These are phyloP conservation scores for Aspergillus clavatus DNA, from an alignment of 2,329 filamentous ascomycete species.

Conservation along the genomic window DNA sequence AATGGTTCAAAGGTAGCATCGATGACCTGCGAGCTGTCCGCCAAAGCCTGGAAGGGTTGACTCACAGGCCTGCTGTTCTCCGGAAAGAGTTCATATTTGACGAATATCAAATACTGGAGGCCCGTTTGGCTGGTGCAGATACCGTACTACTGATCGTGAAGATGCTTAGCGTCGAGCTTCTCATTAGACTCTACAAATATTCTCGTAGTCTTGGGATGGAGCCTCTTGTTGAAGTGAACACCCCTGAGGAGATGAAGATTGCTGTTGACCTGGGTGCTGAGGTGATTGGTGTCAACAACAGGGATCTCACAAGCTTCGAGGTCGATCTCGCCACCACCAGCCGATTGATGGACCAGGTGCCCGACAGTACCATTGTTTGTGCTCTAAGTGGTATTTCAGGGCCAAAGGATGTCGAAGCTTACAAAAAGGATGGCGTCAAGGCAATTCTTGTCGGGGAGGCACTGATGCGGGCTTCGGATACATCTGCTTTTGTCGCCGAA, in stretches of 20 bases:
- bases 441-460: slow-evolving; percentile 93
- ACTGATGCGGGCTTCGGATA: slow-evolving; percentile 85
- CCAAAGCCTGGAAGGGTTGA: slow-evolving; percentile 83
- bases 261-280: slow-evolving; percentile 82
- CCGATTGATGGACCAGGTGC: slow-evolving; percentile 79
- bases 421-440: slow-evolving; percentile 82
- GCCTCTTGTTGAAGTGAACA: slow-evolving; percentile 94
- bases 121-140: slow-evolving; percentile 85
- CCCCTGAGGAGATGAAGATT: slow-evolving; percentile 81
- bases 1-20: slow-evolving; percentile 98
- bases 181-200: slow-evolving; percentile 80
- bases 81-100: slow-evolving; percentile 98
- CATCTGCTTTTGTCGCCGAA: slow-evolving; percentile 73
- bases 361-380: slow-evolving; percentile 80
- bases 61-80: slow-evolving; percentile 83
- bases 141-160: slow-evolving; percentile 96
- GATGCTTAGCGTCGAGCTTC: slow-evolving; percentile 75
- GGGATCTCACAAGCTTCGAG: slow-evolving; percentile 92
- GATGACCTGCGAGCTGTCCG: slow-evolving; percentile 86
- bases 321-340: slow-evolving; percentile 92
- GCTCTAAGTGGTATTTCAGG: slow-evolving; percentile 91
- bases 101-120: slow-evolving; percentile 96
- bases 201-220: slow-evolving; percentile 92
- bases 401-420: slow-evolving; percentile 80
- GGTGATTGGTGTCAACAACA: slow-evolving; percentile 96